Evolutionary conservation across 495 filamentous ascomycete species (phyloP).

Genomic region (Hyaloscypha finlandica): DNA sequence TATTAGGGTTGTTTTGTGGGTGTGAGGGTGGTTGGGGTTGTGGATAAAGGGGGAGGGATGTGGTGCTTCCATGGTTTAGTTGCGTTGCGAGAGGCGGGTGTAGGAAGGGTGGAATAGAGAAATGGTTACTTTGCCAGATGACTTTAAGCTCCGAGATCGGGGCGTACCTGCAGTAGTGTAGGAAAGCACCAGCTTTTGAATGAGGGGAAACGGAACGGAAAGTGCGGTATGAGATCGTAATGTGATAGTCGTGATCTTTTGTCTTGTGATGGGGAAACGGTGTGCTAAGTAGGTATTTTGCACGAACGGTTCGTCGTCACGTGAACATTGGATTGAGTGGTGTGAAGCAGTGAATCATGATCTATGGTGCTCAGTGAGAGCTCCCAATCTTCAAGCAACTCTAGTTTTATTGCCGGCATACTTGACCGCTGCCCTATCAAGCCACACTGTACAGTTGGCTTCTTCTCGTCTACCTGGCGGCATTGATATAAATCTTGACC

Average conservation of each 20-base stretch:
- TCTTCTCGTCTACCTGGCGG: not conserved
- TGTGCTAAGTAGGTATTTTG: too few relatives aligned
- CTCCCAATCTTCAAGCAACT: not conserved
- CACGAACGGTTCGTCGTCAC: too few relatives aligned
- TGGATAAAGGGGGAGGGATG: constrained; percentile 3
- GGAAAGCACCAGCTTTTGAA: not conserved
- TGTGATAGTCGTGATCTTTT: too few relatives aligned
- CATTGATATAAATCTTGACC: constrained; percentile 62
- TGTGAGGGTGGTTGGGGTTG: constrained; percentile 5
- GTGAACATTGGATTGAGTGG: too few relatives aligned
- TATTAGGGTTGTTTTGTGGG: constrained; percentile 23
- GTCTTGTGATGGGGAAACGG: too few relatives aligned
- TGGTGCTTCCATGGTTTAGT: not conserved
- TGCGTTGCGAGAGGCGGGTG: not conserved
- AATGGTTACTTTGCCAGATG: not conserved
- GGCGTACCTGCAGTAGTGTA: not conserved
- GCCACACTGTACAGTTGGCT: not conserved
- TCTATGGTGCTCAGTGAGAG: not conserved
- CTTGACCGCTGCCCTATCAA: too few relatives aligned
- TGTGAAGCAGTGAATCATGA: not conserved
- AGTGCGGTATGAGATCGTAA: not conserved
- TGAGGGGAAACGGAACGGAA: not conserved
- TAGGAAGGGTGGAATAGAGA: not conserved
- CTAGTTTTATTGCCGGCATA: not conserved
- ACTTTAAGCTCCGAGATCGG: not conserved